These are phyloP conservation scores for Ogataea thermomethanolica DNA, from an alignment of 805 yeast genomes.

Conservation along the genomic window DNA sequence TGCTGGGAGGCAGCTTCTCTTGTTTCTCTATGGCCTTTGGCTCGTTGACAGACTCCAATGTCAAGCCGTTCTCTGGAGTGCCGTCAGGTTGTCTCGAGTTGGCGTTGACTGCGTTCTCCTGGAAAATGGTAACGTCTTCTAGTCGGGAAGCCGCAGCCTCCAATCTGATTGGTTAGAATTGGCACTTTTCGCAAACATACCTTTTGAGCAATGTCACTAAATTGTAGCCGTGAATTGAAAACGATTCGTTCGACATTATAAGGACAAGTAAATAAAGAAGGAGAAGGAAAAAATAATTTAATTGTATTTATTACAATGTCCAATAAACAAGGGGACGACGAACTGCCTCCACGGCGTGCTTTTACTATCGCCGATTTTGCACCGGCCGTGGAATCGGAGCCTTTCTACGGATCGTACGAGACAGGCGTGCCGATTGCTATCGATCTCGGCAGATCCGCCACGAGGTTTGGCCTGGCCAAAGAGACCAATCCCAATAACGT, in stretches of 20 bases:
- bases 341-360: constrained; percentile 40
- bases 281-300: constrained; percentile 1
- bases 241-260: constrained; percentile 34
- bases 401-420: constrained; percentile 46
- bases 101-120: constrained; percentile 43
- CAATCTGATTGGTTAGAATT: constrained; percentile 41
- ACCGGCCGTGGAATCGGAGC: constrained; percentile 40
- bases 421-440: constrained; percentile 74
- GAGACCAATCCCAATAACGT: constrained; percentile 48
- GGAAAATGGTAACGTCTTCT: constrained; percentile 82
- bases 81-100: background rate
- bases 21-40: constrained; percentile 26
- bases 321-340: constrained; percentile 19
- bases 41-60: constrained; percentile 18
- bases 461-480: constrained; percentile 59
- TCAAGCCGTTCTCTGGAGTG: constrained; percentile 3
- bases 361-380: constrained; percentile 41
- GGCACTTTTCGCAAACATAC: constrained; percentile 30
- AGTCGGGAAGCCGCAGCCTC: constrained; percentile 80
- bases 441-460: constrained; percentile 71
- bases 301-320: constrained; percentile 1
- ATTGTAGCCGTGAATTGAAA: constrained; percentile 78
- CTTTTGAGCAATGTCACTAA: constrained; percentile 74
- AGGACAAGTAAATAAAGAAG: constrained; percentile 5
- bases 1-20: constrained; percentile 37